phyloP scores from a whole-genome alignment of 306 rosid species.

The Prunus mume region DNA sequence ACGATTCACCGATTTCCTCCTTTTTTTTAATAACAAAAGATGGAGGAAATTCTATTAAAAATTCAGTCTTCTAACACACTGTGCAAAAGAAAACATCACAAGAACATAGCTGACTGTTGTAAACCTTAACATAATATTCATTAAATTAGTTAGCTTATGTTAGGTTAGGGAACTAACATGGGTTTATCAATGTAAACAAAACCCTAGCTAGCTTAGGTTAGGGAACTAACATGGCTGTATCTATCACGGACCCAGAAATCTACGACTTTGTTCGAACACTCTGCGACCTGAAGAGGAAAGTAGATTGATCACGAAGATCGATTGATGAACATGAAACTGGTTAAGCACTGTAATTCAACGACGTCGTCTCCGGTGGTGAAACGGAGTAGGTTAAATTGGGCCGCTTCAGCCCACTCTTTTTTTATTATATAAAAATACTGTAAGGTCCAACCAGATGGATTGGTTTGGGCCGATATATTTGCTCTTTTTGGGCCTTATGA shows the following conservation, averaged over 20 bases:
- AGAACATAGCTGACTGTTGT: background rate
- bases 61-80: background rate
- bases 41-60: background rate
- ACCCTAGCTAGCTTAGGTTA: background rate
- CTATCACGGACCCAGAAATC: background rate
- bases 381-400: background rate
- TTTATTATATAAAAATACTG: too few relatives aligned
- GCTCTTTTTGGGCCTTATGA: background rate
- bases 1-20: constrained; percentile 88
- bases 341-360: background rate
- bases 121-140: background rate
- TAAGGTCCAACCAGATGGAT: too few relatives aligned
- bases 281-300: background rate
- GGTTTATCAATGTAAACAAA: too few relatives aligned
- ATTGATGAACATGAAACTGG: background rate
- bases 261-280: constrained; percentile 1
- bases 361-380: background rate
- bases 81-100: background rate
- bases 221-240: constrained; percentile 11
- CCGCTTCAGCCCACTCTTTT: background rate
- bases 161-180: constrained; percentile 13
- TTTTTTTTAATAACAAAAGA: constrained; percentile 7
- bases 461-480: too few relatives aligned
- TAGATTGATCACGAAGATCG: background rate
- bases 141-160: background rate